A percentile compares a stretch with the other conserved stretches of the same genome.
phyloP scores from a whole-genome alignment of 1,284 basidiomycete genomes.

The Papiliotrema terrestris region DNA sequence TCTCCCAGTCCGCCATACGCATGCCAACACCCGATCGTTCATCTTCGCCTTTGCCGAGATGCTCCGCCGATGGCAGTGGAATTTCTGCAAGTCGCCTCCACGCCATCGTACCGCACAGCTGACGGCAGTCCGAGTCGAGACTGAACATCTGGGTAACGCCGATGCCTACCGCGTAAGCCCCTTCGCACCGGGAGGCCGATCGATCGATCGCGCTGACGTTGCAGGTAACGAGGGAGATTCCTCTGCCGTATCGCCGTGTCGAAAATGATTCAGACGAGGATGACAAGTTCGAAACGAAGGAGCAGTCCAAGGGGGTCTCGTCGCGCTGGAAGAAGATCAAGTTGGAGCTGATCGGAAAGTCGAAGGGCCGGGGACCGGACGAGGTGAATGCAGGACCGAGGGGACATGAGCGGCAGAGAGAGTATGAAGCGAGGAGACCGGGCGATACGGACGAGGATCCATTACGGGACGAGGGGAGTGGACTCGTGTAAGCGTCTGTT shows the following conservation, averaged over 20 bases:
- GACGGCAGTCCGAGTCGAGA: constrained; percentile 45
- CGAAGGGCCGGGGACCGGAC: constrained; percentile 30
- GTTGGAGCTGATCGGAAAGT: background rate
- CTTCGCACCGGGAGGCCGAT: too few relatives aligned
- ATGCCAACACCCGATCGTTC: constrained; percentile 61
- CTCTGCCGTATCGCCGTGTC: constrained; percentile 37
- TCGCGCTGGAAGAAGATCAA: constrained; percentile 9
- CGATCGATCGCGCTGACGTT: background rate
- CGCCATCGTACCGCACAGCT: background rate
- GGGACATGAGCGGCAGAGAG: constrained; percentile 32
- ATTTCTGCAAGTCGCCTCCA: constrained; percentile 67
- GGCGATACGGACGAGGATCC: constrained; percentile 20
- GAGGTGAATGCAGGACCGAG: constrained; percentile 33
- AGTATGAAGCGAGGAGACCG: constrained; percentile 40
- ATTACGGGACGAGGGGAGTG: too few relatives aligned
- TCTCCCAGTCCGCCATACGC: constrained; percentile 58
- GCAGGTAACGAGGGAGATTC: constrained; percentile 40
- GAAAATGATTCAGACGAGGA: constrained; percentile 19
- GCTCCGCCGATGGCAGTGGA: constrained; percentile 82
- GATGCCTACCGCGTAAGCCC: constrained; percentile 40
- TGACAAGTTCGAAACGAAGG: background rate
- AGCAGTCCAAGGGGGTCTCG: background rate
- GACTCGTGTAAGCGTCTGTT: background rate
- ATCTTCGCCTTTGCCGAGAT: constrained; percentile 71
- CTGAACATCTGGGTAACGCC: constrained; percentile 50